Percentiles rank a stretch among this genome's conserved stretches.
Evolutionary conservation across 768 basidiomycete genomes (phyloP).

Genomic region (Ramaria sp.): DNA sequence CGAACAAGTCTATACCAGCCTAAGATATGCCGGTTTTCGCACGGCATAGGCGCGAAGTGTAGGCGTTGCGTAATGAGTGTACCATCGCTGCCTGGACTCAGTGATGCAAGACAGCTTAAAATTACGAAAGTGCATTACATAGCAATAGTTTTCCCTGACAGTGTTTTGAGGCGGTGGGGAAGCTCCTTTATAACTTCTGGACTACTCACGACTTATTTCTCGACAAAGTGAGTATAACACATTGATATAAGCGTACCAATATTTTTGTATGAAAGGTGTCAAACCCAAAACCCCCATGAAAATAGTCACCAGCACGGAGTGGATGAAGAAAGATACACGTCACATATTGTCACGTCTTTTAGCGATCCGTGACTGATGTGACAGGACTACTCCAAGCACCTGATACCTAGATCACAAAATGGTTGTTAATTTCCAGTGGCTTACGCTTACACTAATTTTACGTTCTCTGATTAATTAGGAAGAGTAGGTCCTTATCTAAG

Average conservation of each 20-base stretch:
- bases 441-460: too few species aligned
- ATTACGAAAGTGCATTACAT: slow-evolving; percentile 38
- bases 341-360: too few species aligned
- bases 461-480: too few species aligned
- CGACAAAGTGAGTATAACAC: background rate
- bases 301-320: background rate
- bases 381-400: too few species aligned
- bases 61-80: slow-evolving; percentile 79
- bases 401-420: too few species aligned
- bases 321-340: background rate
- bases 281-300: slow-evolving; percentile 15
- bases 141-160: slow-evolving; percentile 60
- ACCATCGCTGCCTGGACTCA: slow-evolving; percentile 47
- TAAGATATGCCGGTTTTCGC: slow-evolving; percentile 57
- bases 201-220: slow-evolving; percentile 4
- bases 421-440: too few species aligned
- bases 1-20: slow-evolving; percentile 66
- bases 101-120: slow-evolving; percentile 9
- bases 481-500: too few species aligned
- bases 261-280: slow-evolving; percentile 12
- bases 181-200: slow-evolving; percentile 24
- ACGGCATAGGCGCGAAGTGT: slow-evolving; percentile 57
- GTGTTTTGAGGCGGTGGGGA: slow-evolving; percentile 48
- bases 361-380: too few species aligned
- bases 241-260: slow-evolving; percentile 7